These are phyloP conservation scores for Parachaetomium inaequale DNA, from an alignment of 495 filamentous ascomycete species.

Conservation along the genomic window DNA sequence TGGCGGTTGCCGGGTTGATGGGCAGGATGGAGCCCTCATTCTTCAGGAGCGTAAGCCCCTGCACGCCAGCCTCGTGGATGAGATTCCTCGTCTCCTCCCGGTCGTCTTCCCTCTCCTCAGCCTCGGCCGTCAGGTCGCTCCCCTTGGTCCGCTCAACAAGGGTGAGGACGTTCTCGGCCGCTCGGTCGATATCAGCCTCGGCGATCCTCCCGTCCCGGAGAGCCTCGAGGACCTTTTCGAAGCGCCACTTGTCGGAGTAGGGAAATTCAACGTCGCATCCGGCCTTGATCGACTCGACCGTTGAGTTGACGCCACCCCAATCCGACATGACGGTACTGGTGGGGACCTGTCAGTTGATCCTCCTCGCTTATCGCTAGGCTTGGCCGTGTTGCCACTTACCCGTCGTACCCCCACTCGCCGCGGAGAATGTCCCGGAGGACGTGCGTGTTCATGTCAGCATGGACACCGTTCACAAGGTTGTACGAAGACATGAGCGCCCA, in stretches of 20 bases:
- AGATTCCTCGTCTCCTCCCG: slow-evolving; percentile 62
- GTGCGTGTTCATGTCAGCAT: slow-evolving; percentile 70
- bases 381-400: slow-evolving; percentile 40
- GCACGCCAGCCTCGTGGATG: slow-evolving; percentile 64
- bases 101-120: slow-evolving; percentile 60
- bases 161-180: slow-evolving; percentile 63
- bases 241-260: slow-evolving; percentile 66
- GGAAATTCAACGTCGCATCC: slow-evolving; percentile 81
- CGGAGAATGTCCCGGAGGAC: slow-evolving; percentile 70
- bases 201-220: slow-evolving; percentile 59
- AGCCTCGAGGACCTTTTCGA: slow-evolving; percentile 60
- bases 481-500: slow-evolving; percentile 85
- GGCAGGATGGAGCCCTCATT: slow-evolving; percentile 68
- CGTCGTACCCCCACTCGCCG: slow-evolving; percentile 72
- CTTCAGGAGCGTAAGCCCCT: slow-evolving; percentile 76
- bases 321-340: slow-evolving; percentile 67
- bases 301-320: slow-evolving; percentile 70
- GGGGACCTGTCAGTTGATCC: slow-evolving; percentile 15
- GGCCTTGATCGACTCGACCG: slow-evolving; percentile 64
- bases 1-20: slow-evolving; percentile 56
- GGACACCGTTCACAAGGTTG: slow-evolving; percentile 74
- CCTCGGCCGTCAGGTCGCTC: slow-evolving; percentile 57
- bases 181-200: slow-evolving; percentile 44
- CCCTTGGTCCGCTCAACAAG: slow-evolving; percentile 62
- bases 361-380: slow-evolving; percentile 1